Conservation (phyloP, 495 filamentous ascomycete genomes). For the Tuber brumale region DNA sequence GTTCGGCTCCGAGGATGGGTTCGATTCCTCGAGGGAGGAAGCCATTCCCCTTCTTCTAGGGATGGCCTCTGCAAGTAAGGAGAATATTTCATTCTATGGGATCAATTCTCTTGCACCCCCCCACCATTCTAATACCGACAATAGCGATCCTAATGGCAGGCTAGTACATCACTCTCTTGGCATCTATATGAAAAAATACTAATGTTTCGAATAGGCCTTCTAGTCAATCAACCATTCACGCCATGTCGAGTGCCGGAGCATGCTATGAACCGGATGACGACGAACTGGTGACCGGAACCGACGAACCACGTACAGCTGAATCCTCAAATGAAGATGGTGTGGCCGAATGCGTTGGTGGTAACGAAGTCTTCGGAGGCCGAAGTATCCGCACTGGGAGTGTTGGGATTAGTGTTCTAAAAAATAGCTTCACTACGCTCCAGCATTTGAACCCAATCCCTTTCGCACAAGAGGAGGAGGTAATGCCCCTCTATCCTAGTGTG, state of each 20-base stretch:
- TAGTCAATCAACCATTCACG: neutral
- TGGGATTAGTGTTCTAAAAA: neutral
- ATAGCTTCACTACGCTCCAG: neutral
- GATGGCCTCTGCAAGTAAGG: constrained; percentile 8
- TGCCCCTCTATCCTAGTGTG: neutral
- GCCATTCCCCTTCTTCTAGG: constrained; percentile 18
- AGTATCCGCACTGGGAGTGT: neutral
- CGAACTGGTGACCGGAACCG: neutral
- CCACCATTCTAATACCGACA: neutral
- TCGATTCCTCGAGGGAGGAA: constrained; percentile 18
- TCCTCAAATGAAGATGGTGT: neutral
- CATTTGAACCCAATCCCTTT: neutral
- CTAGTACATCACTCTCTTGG: neutral
- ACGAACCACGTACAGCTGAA: neutral
- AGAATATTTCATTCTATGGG: neutral
- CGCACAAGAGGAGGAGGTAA: neutral
- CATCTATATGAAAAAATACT: constrained; percentile 5
- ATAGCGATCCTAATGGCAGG: constrained; percentile 10
- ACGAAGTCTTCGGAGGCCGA: neutral
- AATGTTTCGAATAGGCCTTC: neutral
- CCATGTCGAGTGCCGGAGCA: neutral
- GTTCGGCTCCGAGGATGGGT: constrained; percentile 17
- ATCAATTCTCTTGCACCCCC: neutral
- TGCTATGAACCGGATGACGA: neutral
- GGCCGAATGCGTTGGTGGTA: neutral